These are phyloP conservation scores for Leccinum huronense DNA, from an alignment of 1,284 basidiomycete species.

Conservation along the genomic window DNA sequence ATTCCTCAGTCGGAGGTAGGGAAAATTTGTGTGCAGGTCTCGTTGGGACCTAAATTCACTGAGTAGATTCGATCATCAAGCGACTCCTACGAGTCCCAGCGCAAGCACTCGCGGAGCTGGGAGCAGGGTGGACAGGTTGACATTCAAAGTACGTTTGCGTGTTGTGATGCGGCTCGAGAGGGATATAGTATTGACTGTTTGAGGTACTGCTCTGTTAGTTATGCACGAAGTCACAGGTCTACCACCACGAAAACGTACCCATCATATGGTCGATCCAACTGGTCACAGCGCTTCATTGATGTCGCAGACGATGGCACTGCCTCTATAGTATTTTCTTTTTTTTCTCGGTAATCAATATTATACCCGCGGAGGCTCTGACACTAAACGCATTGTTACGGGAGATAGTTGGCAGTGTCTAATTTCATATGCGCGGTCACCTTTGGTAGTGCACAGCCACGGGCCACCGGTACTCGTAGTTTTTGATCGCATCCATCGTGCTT, in stretches of 20 bases:
- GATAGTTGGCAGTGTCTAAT: conserved; percentile 12
- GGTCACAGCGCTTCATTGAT: conserved; percentile 48
- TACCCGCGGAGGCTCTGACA: conserved; percentile 18
- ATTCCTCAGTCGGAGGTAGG: conserved; percentile 54
- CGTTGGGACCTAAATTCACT: conserved; percentile 30
- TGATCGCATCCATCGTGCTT: conserved; percentile 17
- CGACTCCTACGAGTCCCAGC: conserved; percentile 45
- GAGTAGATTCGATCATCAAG: conserved; percentile 40
- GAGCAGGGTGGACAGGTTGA: conserved; percentile 49
- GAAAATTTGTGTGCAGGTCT: conserved; percentile 15
- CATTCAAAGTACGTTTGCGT: conserved; percentile 26
- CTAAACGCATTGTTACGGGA: conserved; percentile 12
- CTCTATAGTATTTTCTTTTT: conserved; percentile 26
- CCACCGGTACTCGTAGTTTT: conserved; percentile 1
- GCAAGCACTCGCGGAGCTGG: conserved; percentile 61
- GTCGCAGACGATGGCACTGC: conserved; percentile 45
- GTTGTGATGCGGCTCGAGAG: conserved; percentile 22
- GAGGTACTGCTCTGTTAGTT: conserved; percentile 14
- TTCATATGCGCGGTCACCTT: conserved; percentile 21
- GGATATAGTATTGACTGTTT: conserved; percentile 18
- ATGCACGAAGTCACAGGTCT: conserved; percentile 49
- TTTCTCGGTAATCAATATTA: conserved; percentile 23
- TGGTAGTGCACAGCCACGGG: conserved; percentile 20
- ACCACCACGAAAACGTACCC: conserved; percentile 57
- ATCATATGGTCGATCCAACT: conserved; percentile 53